A percentile compares a stretch with the other conserved stretches of the same genome.
These are phyloP conservation scores for Phylloboletellus chloephorus DNA, from an alignment of 1,284 basidiomycete species.

Conservation along the genomic window DNA sequence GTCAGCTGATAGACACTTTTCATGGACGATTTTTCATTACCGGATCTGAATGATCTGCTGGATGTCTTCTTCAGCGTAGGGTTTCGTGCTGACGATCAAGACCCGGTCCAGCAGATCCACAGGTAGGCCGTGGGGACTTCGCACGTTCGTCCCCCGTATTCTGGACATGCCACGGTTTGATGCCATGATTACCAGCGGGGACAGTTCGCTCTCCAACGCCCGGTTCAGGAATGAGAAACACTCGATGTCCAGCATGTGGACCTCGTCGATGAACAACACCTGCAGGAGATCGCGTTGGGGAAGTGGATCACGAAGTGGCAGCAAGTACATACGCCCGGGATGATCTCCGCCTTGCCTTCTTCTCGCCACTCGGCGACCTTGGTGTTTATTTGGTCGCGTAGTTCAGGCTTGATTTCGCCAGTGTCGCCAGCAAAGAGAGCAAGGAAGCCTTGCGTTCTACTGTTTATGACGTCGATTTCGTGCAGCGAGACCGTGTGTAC, in stretches of 20 bases:
- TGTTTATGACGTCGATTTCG: constrained; percentile 99
- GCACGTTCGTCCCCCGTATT: constrained; percentile 93
- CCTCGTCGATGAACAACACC: constrained; percentile 92
- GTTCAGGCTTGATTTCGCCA: constrained; percentile 96
- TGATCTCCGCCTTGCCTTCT: constrained; percentile 97
- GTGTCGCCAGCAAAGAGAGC: constrained; percentile 85
- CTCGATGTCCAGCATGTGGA: constrained; percentile 99
- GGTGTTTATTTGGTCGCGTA: constrained; percentile 93
- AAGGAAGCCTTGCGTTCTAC: constrained; percentile 88
- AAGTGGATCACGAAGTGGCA: not conserved
- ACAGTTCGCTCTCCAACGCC: constrained; percentile 89
- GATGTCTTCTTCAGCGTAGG: constrained; percentile 84
- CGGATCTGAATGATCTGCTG: constrained; percentile 90
- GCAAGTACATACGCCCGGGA: constrained; percentile 79
- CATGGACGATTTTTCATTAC: no score
- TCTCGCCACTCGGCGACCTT: constrained; percentile 98
- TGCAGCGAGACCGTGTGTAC: constrained; percentile 96
- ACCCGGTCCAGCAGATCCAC: constrained; percentile 93
- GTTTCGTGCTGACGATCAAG: constrained; percentile 90
- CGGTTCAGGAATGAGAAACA: constrained; percentile 99
- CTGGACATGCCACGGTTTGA: constrained; percentile 93
- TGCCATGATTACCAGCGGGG: constrained; percentile 97
- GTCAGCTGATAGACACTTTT: constrained; percentile 1
- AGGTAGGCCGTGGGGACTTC: constrained; percentile 91
- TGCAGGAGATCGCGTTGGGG: constrained; percentile 27